Percentiles rank a stretch among this genome's conserved stretches.
Conservation (phyloP, 768 basidiomycete species). For the Boletus patriciae region DNA sequence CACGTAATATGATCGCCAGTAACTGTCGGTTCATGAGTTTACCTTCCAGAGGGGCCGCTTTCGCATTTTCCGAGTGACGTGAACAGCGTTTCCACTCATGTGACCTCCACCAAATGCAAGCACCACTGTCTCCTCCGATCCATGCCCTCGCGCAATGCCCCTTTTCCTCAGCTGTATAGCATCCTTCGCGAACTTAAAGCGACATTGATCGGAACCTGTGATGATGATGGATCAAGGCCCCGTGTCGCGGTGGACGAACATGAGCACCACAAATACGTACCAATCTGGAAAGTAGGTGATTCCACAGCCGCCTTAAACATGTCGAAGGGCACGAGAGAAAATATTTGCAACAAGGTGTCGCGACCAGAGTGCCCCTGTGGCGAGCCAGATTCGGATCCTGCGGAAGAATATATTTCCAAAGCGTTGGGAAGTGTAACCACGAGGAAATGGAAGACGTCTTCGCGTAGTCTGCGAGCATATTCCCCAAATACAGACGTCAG, state of each 20-base stretch:
- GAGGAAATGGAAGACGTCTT: conserved; percentile 78
- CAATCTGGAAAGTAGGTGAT: conserved; percentile 76
- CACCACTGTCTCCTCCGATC: conserved; percentile 88
- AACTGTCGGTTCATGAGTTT: conserved; percentile 58
- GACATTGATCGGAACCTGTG: conserved; percentile 76
- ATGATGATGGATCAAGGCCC: conserved; percentile 15
- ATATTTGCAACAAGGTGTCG: conserved; percentile 71
- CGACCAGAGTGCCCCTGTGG: conserved; percentile 47
- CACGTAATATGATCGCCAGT: conserved; percentile 29
- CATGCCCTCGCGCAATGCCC: conserved; percentile 66
- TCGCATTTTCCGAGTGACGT: conserved; percentile 84
- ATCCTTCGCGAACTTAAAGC: conserved; percentile 92
- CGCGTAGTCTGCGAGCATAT: conserved; percentile 72
- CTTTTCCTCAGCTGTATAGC: conserved; percentile 82
- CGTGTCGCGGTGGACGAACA: conserved; percentile 3
- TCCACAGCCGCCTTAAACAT: conserved; percentile 83
- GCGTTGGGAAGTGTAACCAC: conserved; percentile 69
- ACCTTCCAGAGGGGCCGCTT: conserved; percentile 82
- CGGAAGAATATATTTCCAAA: conserved; percentile 52
- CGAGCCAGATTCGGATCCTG: conserved; percentile 39
- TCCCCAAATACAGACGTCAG: conserved; percentile 67
- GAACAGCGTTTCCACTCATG: conserved; percentile 71
- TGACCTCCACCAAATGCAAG: conserved; percentile 79
- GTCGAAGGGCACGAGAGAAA: conserved; percentile 81
- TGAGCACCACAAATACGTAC: conserved; percentile 40